Evolutionary conservation across 2,329 filamentous ascomycete genomes (phyloP), one percentile per base, ranked within the genome.

Genomic region (Parascedosporium putredinis): DNA sequence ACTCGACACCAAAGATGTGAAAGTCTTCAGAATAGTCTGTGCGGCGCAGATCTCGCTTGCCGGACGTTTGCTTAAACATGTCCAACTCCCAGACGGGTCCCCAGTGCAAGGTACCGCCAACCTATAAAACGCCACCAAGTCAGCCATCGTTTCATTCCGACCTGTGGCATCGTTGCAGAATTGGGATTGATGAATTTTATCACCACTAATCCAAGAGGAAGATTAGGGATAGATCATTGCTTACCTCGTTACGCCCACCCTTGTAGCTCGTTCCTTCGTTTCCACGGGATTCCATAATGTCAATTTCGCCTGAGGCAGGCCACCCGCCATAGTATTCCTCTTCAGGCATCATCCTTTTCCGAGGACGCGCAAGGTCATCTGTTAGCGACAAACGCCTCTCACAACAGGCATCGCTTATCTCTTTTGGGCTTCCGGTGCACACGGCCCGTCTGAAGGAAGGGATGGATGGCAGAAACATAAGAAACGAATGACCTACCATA

Each of bases 251-350:
- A 70, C 89, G 87, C 55, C 88, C 88, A 42, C 88, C 88, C 59
- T 86, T 80, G 0, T 65, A 65, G 60, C 91, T 88, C 0, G 79
- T 81, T 67, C 82, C 78, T 67, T 91, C 87, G 71, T 94, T 94
- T 53, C 88, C 88, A 51, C 88, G 84, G 24, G 81, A 81, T 66
- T 93, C 86, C 59, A 81, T 70, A 50, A 94, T 86, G 62, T 94
- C 88, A 47, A 94, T 93, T 65, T 93, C 87, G 43, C 88, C 88
- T 7, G 85, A 89, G 5, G 71, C 67, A 1, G 88, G 88, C 88
- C 88, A 94, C 1, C 74, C 59, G 1, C 88, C 88, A 61, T 93
- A 94, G 0, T 70, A 81, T 49, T 81, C 73, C 38, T 83, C 72
- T 43, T 79, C 79, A 1, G 88, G 88, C 71, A 93, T 72, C 84